Evolutionary conservation across 192 early-diverging fungal genomes (phyloP), one percentile per base, ranked within the genome.

Genomic region (Backusella tarrabulga): DNA sequence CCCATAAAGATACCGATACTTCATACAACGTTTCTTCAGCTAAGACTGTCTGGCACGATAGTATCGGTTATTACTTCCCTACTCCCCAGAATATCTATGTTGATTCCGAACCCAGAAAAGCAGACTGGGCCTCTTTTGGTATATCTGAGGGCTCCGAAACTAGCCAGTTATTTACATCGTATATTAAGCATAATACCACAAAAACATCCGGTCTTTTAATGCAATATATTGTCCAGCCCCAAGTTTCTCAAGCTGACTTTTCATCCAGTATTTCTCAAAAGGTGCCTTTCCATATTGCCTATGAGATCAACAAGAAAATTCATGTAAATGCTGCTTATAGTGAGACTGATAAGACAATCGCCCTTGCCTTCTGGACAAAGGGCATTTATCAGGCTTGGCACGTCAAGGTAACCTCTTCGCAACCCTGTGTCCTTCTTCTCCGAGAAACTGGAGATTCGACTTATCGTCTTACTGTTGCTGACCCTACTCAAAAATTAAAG

Each of bases 31-130:
- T 41, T 23, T 66, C 50, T 29, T 71, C 60, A 0, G n/a, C 56
- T 4, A 60, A 63, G 4, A 68, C 60, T 29, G 4, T 80, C 4
- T 80, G 78, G 78, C 78, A 80, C 35, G 74, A 74, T 67, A 56
- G 67, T 29, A 66, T 80, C 50, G 78, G 78, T 12, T 72, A 72
- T 23, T 80, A 80, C 32, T 67, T 71, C n/a, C 67, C 74, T 54
- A 23, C 54, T 29, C 40, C 67, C 21, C 38, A 75, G 15, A n/a
- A 36, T 12, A 26, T 80, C 6, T 66, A 34, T 19, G 69, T 80
- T 9, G 50, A 73, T 19, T 68, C 78, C 14, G 32, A 35, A 60
- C 69, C 67, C 6, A 50, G 63, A 36, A 41, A 35, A 42, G 78
- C 73, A 46, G 71, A 67, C 67, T 80, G 78, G 78, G 63, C 73